Base-by-base conservation (phyloP, 163 green algal genomes). In the Chlorella variabilis region DNA sequence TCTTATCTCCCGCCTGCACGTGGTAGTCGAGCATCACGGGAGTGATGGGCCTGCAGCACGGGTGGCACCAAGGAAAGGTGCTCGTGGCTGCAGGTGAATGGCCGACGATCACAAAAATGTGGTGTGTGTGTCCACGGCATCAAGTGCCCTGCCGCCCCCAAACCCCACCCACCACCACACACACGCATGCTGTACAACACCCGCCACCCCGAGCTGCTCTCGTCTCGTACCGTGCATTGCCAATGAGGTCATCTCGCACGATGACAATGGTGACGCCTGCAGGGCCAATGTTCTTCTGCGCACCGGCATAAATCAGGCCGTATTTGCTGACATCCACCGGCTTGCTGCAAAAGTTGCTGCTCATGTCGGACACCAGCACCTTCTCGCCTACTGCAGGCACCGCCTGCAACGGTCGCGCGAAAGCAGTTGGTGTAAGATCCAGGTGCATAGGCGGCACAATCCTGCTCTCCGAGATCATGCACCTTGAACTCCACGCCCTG, bases 201-300 rank as follows among this genome's bases (percentile, higher is more conserved):
- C n/a, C n/a, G n/a, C n/a, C n/a, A n/a, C n/a, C n/a, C n/a, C n/a
- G n/a, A n/a, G n/a, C n/a, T n/a, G 29, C 29, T 5, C 23, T 63
- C 6, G 18, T n/a, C 54, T 29, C 77, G 33, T 48, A 76, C 71
- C 79, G 68, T 0, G 95, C 91, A 21, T 95, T 89, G 77, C 95
- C 95, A 2, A 99, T 74, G 67, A 99, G 89, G 88, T 99, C 97
- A 34, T 99, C 94, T 23, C 96, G 87, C 2, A 99, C 90, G 77
- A 99, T 99, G 61, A 95, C 97, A 42, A 99, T 95, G 15, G 95
- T 98, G 20, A 98, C 93, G 34, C 97, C 96, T 4, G 96, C 89
- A 1, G 94, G 94, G 56, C 96, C 96, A 51, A 99, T 92, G 86
- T 99, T 99, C 94, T 99, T 99, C 93, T 99, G 97, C 2, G 95